Percentiles rank a stretch among this genome's conserved stretches.
phyloP scores from a whole-genome alignment of 345 rosid species.

The Pugionium dolabratum region DNA sequence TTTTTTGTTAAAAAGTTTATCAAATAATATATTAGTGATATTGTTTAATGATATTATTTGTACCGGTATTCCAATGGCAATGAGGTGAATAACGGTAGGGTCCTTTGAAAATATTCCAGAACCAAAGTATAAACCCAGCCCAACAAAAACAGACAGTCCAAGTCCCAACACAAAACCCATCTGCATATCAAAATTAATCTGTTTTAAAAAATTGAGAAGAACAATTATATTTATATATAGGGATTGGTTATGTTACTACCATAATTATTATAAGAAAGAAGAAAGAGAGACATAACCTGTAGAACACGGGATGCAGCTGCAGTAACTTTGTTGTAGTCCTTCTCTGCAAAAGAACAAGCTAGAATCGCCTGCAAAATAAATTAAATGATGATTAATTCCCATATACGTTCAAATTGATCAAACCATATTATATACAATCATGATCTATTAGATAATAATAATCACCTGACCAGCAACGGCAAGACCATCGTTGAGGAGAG shows the following conservation, averaged over 20 bases:
- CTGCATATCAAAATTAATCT: constrained; percentile 41
- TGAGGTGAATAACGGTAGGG: constrained; percentile 62
- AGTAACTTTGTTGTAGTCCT: constrained; percentile 68
- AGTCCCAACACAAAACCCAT: constrained; percentile 79
- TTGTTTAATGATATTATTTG: background rate
- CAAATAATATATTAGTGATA: too few species aligned
- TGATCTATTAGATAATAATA: background rate
- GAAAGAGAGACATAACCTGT: constrained; percentile 45
- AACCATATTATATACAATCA: background rate
- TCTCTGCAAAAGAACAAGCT: constrained; percentile 86
- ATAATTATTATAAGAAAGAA: too few species aligned
- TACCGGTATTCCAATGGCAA: constrained; percentile 84
- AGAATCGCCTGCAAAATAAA: constrained; percentile 63
- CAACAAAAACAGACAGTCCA: constrained; percentile 71
- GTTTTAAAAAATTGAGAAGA: too few species aligned
- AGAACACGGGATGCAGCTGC: constrained; percentile 64
- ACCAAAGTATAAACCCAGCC: constrained; percentile 70
- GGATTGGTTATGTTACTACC: too few species aligned
- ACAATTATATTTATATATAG: too few species aligned
- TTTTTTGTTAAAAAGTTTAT: too few species aligned
- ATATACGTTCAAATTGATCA: background rate
- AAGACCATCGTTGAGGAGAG: constrained; percentile 94
- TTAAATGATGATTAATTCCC: background rate
- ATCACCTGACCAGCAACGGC: constrained; percentile 96
- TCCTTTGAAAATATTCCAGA: constrained; percentile 74